Base-by-base conservation (phyloP, 75 land plant genomes). In the Selaginella tamariscina region DNA sequence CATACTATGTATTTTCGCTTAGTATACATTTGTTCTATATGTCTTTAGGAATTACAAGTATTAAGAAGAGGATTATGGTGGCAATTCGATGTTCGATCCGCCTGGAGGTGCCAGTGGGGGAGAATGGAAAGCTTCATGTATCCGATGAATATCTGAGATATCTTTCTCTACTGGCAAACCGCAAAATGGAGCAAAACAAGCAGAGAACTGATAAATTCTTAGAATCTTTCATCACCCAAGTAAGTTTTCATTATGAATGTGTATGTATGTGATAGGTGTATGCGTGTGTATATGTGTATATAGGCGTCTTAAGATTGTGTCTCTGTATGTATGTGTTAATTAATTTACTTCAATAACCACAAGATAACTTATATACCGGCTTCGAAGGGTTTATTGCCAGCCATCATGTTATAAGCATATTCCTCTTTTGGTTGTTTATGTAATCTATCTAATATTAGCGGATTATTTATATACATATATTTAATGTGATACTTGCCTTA, bases 11-110 rank as follows among this genome's bases (percentile, higher is more conserved):
- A 39, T 39, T 5, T 15, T 5, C 49, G 49, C 49, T 39, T 15
- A 5, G 5, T 39, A 39, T 15, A 39, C 49, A 5, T 39, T 39
- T 39, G 49, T 5, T 39, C n/a, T n/a, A n/a, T 31, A 28, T 69
- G 24, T 20, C 27, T 66, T 9, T 66, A 82, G 82, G 85, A 18
- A 77, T 85, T 24, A 83, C 82, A 33, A 77, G 71, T 54, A 29
- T 72, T 27, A 71, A 79, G 8, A 82, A 74, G 76, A 83, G 94
- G 23, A 78, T 86, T 49, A 93, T 93, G 30, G 82, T 84, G 13
- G 89, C 83, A n/a, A 72, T 93, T 8, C 83, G 98, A n/a, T 88
- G 95, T 29, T 89, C 98, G 27, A 86, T 92, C 33, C 77, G 98
- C 20, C 18, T 93, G 71, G 98, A 93, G 79, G 90, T 90, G 33